Evolutionary conservation across 805 yeast genomes (phyloP).

Genomic region (Teunomyces cretensis): DNA sequence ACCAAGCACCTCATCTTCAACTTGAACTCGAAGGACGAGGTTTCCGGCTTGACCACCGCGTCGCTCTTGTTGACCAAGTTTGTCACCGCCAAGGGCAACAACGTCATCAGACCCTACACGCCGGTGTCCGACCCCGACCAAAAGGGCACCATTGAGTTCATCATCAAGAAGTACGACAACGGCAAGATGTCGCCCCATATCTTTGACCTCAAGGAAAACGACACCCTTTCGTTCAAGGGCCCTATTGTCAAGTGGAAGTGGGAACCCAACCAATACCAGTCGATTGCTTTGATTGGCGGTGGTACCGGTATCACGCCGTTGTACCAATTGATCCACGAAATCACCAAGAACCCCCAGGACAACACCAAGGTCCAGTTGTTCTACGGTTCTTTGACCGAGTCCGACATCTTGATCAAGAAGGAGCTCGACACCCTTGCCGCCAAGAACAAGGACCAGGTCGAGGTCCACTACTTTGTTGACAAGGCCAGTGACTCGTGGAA

Average conservation of each 20-base stretch:
- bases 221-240: constrained; percentile 88
- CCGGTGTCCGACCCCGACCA: constrained; percentile 73
- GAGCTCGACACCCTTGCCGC: constrained; percentile 71
- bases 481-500: constrained; percentile 46
- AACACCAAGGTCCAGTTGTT: constrained; percentile 82
- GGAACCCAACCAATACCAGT: constrained; percentile 79
- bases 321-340: constrained; percentile 78
- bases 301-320: constrained; percentile 97
- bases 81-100: constrained; percentile 78
- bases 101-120: constrained; percentile 86
- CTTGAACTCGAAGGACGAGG: constrained; percentile 63
- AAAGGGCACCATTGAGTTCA: constrained; percentile 74
- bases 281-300: constrained; percentile 85
- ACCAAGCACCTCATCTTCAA: constrained; percentile 71
- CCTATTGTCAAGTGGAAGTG: constrained; percentile 91
- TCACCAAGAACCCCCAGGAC: constrained; percentile 78
- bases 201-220: constrained; percentile 68
- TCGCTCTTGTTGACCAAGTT: constrained; percentile 79
- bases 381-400: constrained; percentile 75
- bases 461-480: constrained; percentile 79
- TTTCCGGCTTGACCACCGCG: constrained; percentile 76
- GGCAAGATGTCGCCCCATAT: constrained; percentile 85
- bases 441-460: constrained; percentile 74
- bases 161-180: constrained; percentile 78
- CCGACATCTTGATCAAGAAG: constrained; percentile 78